phyloP scores from a whole-genome alignment of 2,329 filamentous ascomycete species.

The Aureobasidium sp. region DNA sequence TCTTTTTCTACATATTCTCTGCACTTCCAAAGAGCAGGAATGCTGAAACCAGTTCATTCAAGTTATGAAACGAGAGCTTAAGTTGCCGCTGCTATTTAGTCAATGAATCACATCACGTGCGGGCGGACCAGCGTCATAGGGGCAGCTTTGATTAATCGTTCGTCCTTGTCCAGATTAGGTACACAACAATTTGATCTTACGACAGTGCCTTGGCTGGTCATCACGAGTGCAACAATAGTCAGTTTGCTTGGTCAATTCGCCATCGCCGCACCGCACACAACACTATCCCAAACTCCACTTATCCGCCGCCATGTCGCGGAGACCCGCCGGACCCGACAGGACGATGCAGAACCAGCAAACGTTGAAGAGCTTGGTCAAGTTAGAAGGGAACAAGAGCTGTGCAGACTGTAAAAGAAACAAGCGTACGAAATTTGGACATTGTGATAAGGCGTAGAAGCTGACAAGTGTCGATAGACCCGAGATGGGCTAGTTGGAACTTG shows the following conservation, averaged over 20 bases:
- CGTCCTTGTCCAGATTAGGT: not conserved
- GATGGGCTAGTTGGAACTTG: conserved; percentile 99
- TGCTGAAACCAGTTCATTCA: not conserved
- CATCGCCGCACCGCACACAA: not conserved
- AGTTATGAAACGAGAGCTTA: not conserved
- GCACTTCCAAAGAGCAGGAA: not conserved
- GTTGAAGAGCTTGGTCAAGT: conserved; percentile 88
- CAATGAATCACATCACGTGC: not conserved
- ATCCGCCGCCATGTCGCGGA: conserved; percentile 60
- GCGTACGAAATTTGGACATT: conserved; percentile 51
- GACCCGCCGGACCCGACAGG: conserved; percentile 74
- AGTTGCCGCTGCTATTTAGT: not conserved
- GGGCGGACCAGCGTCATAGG: conserved; percentile 1
- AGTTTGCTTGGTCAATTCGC: not conserved
- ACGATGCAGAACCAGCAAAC: conserved; percentile 89
- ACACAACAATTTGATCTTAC: not conserved
- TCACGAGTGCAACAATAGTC: not conserved
- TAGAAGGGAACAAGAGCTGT: conserved; percentile 93
- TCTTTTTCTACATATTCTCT: conserved; percentile 2
- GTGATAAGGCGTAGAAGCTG: conserved; percentile 18
- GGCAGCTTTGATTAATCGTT: conserved; percentile 9
- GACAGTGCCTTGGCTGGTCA: not conserved
- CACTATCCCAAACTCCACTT: not conserved
- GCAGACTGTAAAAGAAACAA: conserved; percentile 99
- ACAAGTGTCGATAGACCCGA: conserved; percentile 60